phyloP scores from a whole-genome alignment of 1,284 basidiomycete genomes.

The Pterulicium gracile region DNA sequence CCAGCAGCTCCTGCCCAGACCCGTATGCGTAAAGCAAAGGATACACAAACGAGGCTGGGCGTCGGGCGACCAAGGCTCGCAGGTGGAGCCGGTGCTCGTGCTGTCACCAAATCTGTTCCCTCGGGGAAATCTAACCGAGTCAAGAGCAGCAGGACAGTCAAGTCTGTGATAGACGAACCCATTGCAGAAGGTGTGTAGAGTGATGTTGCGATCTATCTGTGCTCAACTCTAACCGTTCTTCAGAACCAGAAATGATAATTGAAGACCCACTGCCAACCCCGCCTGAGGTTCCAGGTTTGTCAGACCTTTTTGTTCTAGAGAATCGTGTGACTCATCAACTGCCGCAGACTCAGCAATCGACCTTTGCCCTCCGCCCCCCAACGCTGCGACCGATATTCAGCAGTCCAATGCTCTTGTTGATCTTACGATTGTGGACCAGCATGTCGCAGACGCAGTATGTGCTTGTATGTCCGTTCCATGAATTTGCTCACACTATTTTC shows the following conservation, averaged over 20 bases:
- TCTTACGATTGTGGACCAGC: constrained; percentile 17
- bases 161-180: constrained; percentile 39
- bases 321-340: no score
- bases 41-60: constrained; percentile 55
- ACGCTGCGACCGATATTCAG: constrained; percentile 5
- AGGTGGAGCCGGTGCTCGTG: constrained; percentile 52
- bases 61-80: constrained; percentile 57
- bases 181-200: constrained; percentile 48
- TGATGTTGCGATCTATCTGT: constrained; percentile 4
- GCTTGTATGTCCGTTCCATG: background rate
- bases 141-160: constrained; percentile 35
- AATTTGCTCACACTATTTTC: constrained; percentile 4
- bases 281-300: no score
- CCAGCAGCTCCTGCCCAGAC: constrained; percentile 17
- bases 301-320: no score
- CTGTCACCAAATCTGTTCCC: constrained; percentile 46
- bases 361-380: no score
- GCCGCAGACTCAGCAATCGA: no score
- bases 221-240: constrained; percentile 8
- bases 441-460: constrained; percentile 33
- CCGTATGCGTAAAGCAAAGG: constrained; percentile 57
- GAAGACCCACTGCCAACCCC: constrained; percentile 10
- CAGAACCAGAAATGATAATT: constrained; percentile 19
- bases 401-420: background rate
- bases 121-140: constrained; percentile 35